A percentile compares a stretch with the other conserved stretches of the same genome.
Conservation (phyloP, 768 basidiomycete species). For the Coprinopsis sp. region DNA sequence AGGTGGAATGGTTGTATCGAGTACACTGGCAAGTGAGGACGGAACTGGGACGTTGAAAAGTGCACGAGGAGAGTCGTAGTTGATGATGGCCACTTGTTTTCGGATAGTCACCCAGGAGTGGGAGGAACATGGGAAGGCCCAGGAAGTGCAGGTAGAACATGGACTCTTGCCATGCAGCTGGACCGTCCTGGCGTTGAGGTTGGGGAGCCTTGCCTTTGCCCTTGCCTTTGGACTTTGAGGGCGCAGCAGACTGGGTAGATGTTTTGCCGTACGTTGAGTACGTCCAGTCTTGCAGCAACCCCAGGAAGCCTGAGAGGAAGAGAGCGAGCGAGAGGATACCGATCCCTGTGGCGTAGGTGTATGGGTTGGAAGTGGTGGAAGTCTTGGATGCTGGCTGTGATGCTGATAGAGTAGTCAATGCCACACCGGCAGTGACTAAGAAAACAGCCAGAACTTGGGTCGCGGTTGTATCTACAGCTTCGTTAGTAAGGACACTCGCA, state of each 20-base stretch:
- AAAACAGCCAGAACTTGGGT: constrained; percentile 72
- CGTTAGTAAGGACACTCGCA: neutral
- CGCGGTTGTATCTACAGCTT: constrained; percentile 14
- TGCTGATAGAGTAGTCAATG: constrained; percentile 78
- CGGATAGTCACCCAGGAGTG: constrained; percentile 50
- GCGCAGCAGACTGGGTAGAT: constrained; percentile 6
- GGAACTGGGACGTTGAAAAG: constrained; percentile 21
- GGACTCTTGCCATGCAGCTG: constrained; percentile 72
- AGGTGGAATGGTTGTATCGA: constrained; percentile 21
- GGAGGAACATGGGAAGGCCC: constrained; percentile 71
- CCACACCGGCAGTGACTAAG: constrained; percentile 76
- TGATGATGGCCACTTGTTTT: constrained; percentile 40
- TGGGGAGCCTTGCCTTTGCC: constrained; percentile 9
- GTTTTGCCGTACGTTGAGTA: constrained; percentile 42
- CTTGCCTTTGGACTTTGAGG: constrained; percentile 3
- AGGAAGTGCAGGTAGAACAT: constrained; percentile 90
- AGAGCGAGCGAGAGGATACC: constrained; percentile 71
- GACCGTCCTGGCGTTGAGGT: constrained; percentile 12
- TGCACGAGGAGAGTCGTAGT: constrained; percentile 33
- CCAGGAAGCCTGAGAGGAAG: constrained; percentile 74
- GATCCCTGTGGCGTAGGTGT: constrained; percentile 66
- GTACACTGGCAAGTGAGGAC: constrained; percentile 13
- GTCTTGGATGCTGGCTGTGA: constrained; percentile 31
- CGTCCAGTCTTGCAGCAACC: constrained; percentile 81
- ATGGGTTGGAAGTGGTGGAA: constrained; percentile 17